Conservation (phyloP, 2,329 filamentous ascomycete genomes). For the Xylariaceae sp. region DNA sequence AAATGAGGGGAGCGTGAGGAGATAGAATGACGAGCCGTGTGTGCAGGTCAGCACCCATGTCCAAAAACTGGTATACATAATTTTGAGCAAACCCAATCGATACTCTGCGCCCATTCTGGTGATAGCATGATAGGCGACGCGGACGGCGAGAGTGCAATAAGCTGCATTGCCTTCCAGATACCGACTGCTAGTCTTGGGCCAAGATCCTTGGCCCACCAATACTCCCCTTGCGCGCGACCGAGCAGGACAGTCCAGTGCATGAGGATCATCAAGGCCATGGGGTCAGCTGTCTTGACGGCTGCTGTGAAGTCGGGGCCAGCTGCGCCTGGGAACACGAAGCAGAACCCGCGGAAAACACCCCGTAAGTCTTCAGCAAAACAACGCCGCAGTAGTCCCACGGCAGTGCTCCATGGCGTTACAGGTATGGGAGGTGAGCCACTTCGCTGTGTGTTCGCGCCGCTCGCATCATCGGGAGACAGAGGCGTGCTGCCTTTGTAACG, state of each 20-base stretch:
- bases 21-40: too few species aligned
- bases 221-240: constrained; percentile 15
- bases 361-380: constrained; percentile 35
- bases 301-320: constrained; percentile 30
- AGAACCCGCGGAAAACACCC: constrained; percentile 29
- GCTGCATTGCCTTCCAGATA: constrained; percentile 24
- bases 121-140: constrained; percentile 11
- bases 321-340: constrained; percentile 29
- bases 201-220: constrained; percentile 25
- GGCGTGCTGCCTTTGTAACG: constrained; percentile 7
- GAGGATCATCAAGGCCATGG: constrained; percentile 34
- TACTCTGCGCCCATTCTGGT: constrained; percentile 24
- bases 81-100: constrained; percentile 25
- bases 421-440: not conserved
- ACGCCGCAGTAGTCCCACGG: constrained; percentile 26
- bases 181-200: constrained; percentile 24
- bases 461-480: constrained; percentile 6
- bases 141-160: not conserved
- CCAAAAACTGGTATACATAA: constrained; percentile 15
- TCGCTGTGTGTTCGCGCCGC: constrained; percentile 2
- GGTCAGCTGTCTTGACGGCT: constrained; percentile 30
- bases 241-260: constrained; percentile 37
- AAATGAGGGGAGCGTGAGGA: too few species aligned
- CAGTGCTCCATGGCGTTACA: constrained; percentile 15
- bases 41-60: not conserved